Evolutionary conservation across 768 basidiomycete genomes (phyloP), one percentile per base, ranked within the genome.

Genomic region (Asterophora lycoperdoides): DNA sequence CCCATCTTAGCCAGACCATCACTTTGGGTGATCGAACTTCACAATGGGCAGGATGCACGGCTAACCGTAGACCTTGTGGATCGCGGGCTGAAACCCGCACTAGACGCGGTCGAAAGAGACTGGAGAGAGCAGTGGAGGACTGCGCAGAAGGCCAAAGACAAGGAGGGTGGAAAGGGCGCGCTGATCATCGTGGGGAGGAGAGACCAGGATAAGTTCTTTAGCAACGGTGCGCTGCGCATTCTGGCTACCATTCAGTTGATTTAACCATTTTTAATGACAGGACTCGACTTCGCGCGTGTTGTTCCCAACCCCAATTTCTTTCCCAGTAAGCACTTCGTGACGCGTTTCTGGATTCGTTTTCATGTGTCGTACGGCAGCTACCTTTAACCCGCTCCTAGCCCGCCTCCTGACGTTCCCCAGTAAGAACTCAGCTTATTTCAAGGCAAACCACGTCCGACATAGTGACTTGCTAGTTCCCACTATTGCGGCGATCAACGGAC

Each of bases 151-250:
- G 53, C 68, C 36, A 75, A 75, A 50, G 72, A 78, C 56, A 72
- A 73, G 55, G 66, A 67, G n/a, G 73, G 71, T 6, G 84, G 80
- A 26, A 74, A 73, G 43, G 89, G 88, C 32, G 83, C 86, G 3
- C 65, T 93, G 26, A 82, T 92, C 51, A 83, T 93, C 45, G 82
- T 87, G 6, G 89, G 90, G 3, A 80, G 78, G 51, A 75, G 72
- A 53, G 73, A 76, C 52, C 89, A 93, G 63, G 81, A 91, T 64
- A 93, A 91, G 65, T 93, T 90, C 73, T 93, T 93, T 66, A 89
- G 86, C 67, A 92, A 90, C 56, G 89, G 89, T 79, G 48, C 23
- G 70, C 51, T 20, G 26, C 52, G 33, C 17, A 34, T 43, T n/a
- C 8, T 5, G 13, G 15, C 2, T 13, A 14, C 23, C 4, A 28